phyloP scores from a whole-genome alignment of 2,329 filamentous ascomycete species.

The Cytospora paraplurivora region DNA sequence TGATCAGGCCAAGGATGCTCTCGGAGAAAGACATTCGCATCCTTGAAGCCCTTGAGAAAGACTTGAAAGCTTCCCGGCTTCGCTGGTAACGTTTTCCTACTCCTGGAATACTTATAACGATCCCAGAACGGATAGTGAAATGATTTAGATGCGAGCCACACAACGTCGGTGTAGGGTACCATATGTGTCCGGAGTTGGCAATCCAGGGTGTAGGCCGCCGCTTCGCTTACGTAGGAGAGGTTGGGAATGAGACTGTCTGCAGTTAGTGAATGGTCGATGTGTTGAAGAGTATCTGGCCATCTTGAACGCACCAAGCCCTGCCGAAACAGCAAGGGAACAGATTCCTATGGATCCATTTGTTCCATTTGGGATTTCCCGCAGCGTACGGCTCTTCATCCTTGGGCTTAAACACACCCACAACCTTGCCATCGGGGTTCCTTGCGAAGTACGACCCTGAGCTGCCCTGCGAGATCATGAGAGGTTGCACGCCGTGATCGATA shows the following conservation, averaged over 20 bases:
- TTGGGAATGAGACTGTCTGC: slow-evolving; percentile 79
- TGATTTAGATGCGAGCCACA: slow-evolving; percentile 90
- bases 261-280: slow-evolving; percentile 4
- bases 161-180: slow-evolving; percentile 95
- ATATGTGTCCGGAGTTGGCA: slow-evolving; percentile 85
- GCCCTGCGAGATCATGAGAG: slow-evolving; percentile 93
- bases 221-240: slow-evolving; percentile 95
- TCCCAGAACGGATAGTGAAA: slow-evolving; percentile 99
- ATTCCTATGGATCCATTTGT: slow-evolving; percentile 98
- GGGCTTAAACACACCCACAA: slow-evolving; percentile 97
- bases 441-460: slow-evolving; percentile 99
- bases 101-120: slow-evolving; percentile 81
- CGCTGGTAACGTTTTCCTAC: slow-evolving; percentile 80
- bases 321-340: slow-evolving; percentile 97
- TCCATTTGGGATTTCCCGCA: slow-evolving; percentile 97
- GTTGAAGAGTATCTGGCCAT: background rate
- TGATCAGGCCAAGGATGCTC: slow-evolving; percentile 98
- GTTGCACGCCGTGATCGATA: slow-evolving; percentile 88
- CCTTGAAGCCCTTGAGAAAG: slow-evolving; percentile 94
- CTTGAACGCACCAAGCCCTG: slow-evolving; percentile 68
- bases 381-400: slow-evolving; percentile 99
- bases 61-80: slow-evolving; percentile 97
- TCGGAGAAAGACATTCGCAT: slow-evolving; percentile 91
- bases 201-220: slow-evolving; percentile 93
- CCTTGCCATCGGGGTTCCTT: slow-evolving; percentile 85